phyloP scores from a whole-genome alignment of 1,284 basidiomycete species.

The Leccinum angustisporum region DNA sequence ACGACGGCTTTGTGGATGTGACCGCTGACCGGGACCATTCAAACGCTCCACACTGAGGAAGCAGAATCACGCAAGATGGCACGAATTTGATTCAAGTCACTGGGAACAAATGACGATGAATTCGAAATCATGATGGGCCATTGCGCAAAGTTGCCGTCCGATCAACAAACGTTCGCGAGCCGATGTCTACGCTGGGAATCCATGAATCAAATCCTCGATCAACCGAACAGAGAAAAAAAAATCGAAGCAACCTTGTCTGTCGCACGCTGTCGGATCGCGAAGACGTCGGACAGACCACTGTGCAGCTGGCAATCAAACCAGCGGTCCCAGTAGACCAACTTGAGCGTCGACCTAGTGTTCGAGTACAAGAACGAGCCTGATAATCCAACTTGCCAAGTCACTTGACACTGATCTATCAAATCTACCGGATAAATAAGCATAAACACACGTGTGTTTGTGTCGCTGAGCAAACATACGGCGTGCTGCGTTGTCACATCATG shows the following conservation, averaged over 20 bases:
- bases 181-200: not conserved
- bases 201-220: not conserved
- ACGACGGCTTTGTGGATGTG: not conserved
- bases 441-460: constrained; percentile 17
- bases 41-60: not conserved
- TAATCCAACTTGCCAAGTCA: too few species aligned
- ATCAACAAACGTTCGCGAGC: not conserved
- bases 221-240: not conserved
- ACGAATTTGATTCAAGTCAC: not conserved
- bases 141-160: not conserved
- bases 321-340: not conserved
- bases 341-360: too few species aligned
- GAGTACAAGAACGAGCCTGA: too few species aligned
- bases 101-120: not conserved
- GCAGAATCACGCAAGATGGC: not conserved
- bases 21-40: too few species aligned
- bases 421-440: constrained; percentile 11
- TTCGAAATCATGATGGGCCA: not conserved
- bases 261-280: not conserved
- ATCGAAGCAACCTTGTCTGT: not conserved
- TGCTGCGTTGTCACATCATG: constrained; percentile 19
- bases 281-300: not conserved
- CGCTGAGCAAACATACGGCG: not conserved
- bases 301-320: not conserved
- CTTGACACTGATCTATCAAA: too few species aligned